Evolutionary conservation across 768 basidiomycete genomes (phyloP), one percentile per base, ranked within the genome.

Genomic region (Leucocoprinus leucothites): DNA sequence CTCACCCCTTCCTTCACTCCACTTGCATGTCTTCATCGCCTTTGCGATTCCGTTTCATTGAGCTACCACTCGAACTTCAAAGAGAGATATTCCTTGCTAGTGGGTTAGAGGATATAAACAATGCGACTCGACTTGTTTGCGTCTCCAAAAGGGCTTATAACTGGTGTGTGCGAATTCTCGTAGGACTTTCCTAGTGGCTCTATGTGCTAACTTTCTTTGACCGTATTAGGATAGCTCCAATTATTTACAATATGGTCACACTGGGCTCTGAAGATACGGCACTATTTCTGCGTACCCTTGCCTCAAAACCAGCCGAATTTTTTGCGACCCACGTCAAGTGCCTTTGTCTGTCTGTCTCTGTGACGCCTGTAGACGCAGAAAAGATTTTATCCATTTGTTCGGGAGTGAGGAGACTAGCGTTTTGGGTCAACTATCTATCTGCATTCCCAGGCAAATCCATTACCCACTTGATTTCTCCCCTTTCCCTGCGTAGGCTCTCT

Each of bases 11-110:
- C 62, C 57, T 63, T 55, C 48, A 57, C 56, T 49, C 11, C 31
- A 5, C 31, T 51, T 48, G 50, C 51, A 62, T 60, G 58, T 60
- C 58, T 47, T 43, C 61, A 18, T 21, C 57, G 51, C 48, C 53
- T 45, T 53, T 28, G 31, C 43, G 53, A 24, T 69, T 71, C 42
- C 67, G 59, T 46, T 63, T 72, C 64, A 63, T 59, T 51, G 48
- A 64, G 41, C 71, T 77, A 44, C 75, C 75, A 21, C 57, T 66
- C 24, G 75, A 77, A 51, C 69, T 77, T 9, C 71, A 76, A 55
- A 68, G 72, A 18, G 67, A 71, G 53, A 71, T 76, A 54, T 72
- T 77, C 56, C 59, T 69, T 22, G 59, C 61, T 9, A 68, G 72
- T 19, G 74, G 69, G n/a, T 44, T 57, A 11, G 50, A 61, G 9